Evolutionary conservation across 2,329 filamentous ascomycete genomes (phyloP), one percentile per base, ranked within the genome.

Genomic region (Phialocephala sp.): DNA sequence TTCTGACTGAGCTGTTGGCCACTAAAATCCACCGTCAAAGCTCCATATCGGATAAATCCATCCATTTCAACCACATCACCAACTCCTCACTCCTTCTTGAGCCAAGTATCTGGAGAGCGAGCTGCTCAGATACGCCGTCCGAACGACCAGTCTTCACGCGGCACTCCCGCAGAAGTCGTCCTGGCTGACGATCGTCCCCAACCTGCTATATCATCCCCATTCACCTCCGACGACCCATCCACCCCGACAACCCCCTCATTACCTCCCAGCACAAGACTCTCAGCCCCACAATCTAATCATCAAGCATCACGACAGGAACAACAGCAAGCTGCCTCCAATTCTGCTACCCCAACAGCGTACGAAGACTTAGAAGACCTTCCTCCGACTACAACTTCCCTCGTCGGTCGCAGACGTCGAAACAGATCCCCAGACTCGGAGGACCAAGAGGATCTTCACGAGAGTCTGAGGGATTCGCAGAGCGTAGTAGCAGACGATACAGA

Each of bases 101-200:
- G 47, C 54, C 18, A 60, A 35, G 52, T 68, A 63, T 67, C 70
- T 66, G 64, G 59, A 37, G 61, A 45, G 60, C 54, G 18, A 55
- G 45, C 47, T 32, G 59, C 65, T 39, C 60, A 64, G 67, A 66
- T 59, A 66, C 66, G 22, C 41, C 47, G 63, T 59, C 59, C 60
- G 59, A 63, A 59, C 59, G 59, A 61, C 50, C 63, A 35, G 50
- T 35, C 27, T 58, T 66, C 66, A 73, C 75, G 80, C 78, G 79
- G 82, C 79, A 76, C 68, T 80, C 80, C 84, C 82, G 80, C 81
- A 80, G 79, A 74, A 79, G 81, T 87, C 88, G 89, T 88, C 85
- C 89, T 92, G 90, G 90, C 89, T 85, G 85, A 90, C 87, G 85
- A 87, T 83, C 82, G 76, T 77, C 81, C 85, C 80, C 81, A 80